Evolutionary conservation across 208 protist genomes (phyloP), one percentile per base, ranked within the genome.

Genomic region (Vickermania ingenoplastis): DNA sequence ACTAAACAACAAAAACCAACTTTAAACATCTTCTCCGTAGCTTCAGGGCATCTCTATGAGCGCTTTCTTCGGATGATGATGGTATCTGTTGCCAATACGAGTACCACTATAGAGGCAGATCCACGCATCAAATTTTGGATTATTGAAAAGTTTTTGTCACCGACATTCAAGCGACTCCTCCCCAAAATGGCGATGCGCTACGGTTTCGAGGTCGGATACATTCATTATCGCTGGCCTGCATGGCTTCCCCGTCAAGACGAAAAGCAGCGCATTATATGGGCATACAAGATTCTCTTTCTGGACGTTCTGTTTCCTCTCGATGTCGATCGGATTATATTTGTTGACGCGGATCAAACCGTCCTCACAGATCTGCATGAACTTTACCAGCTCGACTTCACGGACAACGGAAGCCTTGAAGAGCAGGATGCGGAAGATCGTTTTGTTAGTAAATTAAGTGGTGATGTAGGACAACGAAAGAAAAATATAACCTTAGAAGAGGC

Each of bases 21-120:
- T 0, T 90, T 99, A 24, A 92, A 99, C 76, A 84, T 99, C 29
- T 99, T 99, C 73, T 97, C 95, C 3, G 78, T 99, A 3, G 98
- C 97, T 1, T 98, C 89, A 2, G 97, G 98, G 1, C 95, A 98
- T 65, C 80, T 99, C 41, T 99, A 99, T 81, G 98, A 99, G 71
- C 88, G 98, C 21, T 98, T 99, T 59, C 64, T 99, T 17, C 90
- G 94, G 53, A 99, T 99, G 77, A 99, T 99, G 98, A 99, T 99
- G 81, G 73, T 96, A 58, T 97, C 79, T 31, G 97, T 99, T 3
- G 72, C 96, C 57, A 81, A 87, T n/a, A 77, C 96, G 24, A 88
- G 80, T 11, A 93, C 89, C 0, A 74, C 97, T 56, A 62, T 73
- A 36, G 75, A 61, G 13, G 89, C 85, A 65, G 81, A 72, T 53